A percentile compares a stretch with the other conserved stretches of the same genome.
Evolutionary conservation across 164 flowering plant species (phyloP).

Genomic region (Chimonanthus salicifolius): DNA sequence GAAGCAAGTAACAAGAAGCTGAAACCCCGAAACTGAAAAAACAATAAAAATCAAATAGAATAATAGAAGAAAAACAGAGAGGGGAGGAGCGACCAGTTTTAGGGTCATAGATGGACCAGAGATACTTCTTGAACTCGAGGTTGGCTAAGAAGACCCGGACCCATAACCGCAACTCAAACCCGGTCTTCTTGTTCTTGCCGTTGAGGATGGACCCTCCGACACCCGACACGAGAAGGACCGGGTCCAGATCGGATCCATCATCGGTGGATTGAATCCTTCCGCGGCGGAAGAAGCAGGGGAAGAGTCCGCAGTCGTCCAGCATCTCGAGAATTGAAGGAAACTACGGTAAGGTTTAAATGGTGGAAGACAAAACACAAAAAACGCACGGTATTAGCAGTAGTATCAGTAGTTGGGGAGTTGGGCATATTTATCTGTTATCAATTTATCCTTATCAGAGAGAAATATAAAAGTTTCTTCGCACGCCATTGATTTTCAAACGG

Average conservation of each 20-base stretch:
- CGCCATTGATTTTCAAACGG: too few species aligned
- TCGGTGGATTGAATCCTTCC: not conserved
- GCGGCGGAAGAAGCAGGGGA: conserved; percentile 8
- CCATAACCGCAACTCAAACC: conserved; percentile 73
- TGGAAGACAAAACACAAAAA: not conserved
- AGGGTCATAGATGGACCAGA: conserved; percentile 78
- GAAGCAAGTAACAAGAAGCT: not conserved
- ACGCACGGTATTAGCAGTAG: too few species aligned
- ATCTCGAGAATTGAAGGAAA: not conserved
- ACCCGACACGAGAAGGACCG: conserved; percentile 75
- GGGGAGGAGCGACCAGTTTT: conserved; percentile 43
- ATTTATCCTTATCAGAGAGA: too few species aligned
- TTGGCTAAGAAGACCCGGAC: conserved; percentile 74
- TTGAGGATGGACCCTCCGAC: conserved; percentile 84
- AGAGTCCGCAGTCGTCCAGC: conserved; percentile 1
- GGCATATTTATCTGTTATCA: too few species aligned
- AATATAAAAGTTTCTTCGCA: too few species aligned
- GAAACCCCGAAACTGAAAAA: not conserved
- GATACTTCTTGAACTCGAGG: conserved; percentile 61
- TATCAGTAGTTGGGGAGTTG: too few species aligned
- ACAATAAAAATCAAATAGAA: not conserved
- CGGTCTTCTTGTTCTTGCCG: conserved; percentile 48
- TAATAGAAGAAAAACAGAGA: not conserved
- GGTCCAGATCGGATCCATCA: conserved; percentile 38
- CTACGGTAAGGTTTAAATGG: not conserved